Evolutionary conservation across 306 rosid species (phyloP).

Genomic region (Dryas octopetala): DNA sequence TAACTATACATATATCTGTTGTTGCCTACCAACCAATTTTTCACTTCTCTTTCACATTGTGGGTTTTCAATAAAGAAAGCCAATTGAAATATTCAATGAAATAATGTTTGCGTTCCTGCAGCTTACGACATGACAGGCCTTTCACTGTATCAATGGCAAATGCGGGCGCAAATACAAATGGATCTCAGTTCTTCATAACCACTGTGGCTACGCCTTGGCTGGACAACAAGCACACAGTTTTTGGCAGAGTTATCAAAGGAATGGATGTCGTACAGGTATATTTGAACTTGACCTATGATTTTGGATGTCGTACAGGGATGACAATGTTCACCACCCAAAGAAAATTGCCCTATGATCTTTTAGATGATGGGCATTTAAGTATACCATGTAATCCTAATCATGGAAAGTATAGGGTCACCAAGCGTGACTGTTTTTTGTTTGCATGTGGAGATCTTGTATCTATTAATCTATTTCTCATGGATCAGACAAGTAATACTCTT

Average conservation of each 20-base stretch:
- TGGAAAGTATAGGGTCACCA: not conserved
- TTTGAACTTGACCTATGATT: slow-evolving; percentile 18
- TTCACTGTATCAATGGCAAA: slow-evolving; percentile 98
- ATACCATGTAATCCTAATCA: not conserved
- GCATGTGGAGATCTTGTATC: too few species aligned
- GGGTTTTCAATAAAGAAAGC: too few species aligned
- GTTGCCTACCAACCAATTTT: too few species aligned
- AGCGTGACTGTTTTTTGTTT: not conserved
- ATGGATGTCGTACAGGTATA: slow-evolving; percentile 98
- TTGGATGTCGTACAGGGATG: not conserved
- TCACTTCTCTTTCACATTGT: too few species aligned
- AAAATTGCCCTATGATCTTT: not conserved
- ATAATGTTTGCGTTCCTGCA: slow-evolving; percentile 40
- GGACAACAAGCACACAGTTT: slow-evolving; percentile 95
- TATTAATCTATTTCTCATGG: not conserved
- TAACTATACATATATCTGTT: too few species aligned
- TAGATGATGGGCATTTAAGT: not conserved
- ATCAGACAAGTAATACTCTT: slow-evolving; percentile 11
- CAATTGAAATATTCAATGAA: slow-evolving; percentile 24
- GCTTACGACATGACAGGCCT: slow-evolving; percentile 96
- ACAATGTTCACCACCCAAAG: not conserved
- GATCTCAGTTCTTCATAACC: slow-evolving; percentile 97
- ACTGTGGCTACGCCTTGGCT: slow-evolving; percentile 99
- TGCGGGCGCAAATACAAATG: slow-evolving; percentile 90
- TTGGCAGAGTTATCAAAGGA: slow-evolving; percentile 90